These are phyloP conservation scores for Monosporascus sp. DNA, from an alignment of 2,329 filamentous ascomycete species.

Conservation along the genomic window DNA sequence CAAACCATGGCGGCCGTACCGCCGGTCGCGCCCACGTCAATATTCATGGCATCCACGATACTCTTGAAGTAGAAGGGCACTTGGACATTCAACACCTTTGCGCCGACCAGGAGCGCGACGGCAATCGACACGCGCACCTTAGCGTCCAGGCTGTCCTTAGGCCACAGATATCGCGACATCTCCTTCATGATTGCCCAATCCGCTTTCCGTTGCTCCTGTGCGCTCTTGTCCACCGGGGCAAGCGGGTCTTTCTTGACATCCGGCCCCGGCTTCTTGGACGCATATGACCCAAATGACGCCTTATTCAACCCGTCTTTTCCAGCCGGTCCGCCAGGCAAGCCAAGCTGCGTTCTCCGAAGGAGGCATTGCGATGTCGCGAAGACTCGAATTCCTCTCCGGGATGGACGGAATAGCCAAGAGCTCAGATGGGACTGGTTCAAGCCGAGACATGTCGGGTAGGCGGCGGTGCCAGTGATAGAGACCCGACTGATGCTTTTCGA, in stretches of 20 bases:
- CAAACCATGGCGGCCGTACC: conserved; percentile 85
- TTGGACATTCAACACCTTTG: conserved; percentile 95
- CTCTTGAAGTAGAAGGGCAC: conserved; percentile 99
- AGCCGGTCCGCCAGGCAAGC: conserved; percentile 1
- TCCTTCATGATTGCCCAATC: conserved; percentile 99
- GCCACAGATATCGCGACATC: conserved; percentile 95
- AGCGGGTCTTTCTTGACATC: conserved; percentile 45
- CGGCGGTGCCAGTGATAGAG: conserved; percentile 1
- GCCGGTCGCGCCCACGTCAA: conserved; percentile 82
- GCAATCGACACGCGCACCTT: conserved; percentile 81
- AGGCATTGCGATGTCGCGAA: conserved; percentile 19
- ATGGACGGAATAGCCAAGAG: conserved; percentile 4
- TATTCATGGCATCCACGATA: conserved; percentile 96
- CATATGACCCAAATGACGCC: conserved; percentile 14
- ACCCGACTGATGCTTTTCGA: conserved; percentile 18
- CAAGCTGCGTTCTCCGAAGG: conserved; percentile 7
- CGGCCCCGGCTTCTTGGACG: conserved; percentile 13
- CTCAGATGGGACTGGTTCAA: conserved; percentile 9
- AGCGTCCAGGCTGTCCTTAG: conserved; percentile 77
- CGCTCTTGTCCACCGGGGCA: conserved; percentile 60
- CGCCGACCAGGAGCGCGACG: conserved; percentile 76
- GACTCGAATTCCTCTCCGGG: conserved; percentile 8
- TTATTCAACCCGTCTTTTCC: conserved; percentile 5
- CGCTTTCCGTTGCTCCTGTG: conserved; percentile 86
- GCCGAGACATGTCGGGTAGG: conserved; percentile 16